Evolutionary conservation across 352 stramenopile species (phyloP).

Genomic region (Phytophthora palmivora): DNA sequence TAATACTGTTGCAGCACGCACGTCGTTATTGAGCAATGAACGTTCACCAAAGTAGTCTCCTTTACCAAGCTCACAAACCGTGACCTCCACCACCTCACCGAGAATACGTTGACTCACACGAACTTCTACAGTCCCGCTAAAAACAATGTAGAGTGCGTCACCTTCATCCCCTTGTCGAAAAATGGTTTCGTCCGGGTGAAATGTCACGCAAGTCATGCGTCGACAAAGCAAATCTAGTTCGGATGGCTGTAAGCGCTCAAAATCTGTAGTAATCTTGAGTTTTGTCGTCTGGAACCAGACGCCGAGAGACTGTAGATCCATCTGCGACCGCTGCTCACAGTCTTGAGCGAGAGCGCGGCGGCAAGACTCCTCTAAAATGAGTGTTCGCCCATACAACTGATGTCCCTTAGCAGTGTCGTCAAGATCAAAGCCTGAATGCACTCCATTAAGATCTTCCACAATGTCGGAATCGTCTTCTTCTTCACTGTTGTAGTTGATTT

Average conservation of each 20-base stretch:
- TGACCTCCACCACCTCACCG: conserved; percentile 72
- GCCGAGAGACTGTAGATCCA: conserved; percentile 67
- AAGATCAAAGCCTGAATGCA: conserved; percentile 59
- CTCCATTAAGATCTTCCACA: conserved; percentile 36
- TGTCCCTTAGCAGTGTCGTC: conserved; percentile 30
- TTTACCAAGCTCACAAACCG: conserved; percentile 66
- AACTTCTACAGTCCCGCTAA: conserved; percentile 66
- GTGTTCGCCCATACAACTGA: conserved; percentile 62
- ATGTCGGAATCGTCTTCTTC: conserved; percentile 24
- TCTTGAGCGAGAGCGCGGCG: conserved; percentile 57
- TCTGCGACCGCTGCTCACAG: conserved; percentile 61
- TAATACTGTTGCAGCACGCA: conserved; percentile 65
- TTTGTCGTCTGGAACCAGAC: conserved; percentile 83
- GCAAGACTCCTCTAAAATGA: conserved; percentile 76
- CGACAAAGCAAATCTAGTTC: conserved; percentile 73
- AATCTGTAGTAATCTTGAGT: conserved; percentile 78
- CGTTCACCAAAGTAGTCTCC: conserved; percentile 82
- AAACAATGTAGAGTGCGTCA: conserved; percentile 79
- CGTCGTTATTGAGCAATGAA: conserved; percentile 65
- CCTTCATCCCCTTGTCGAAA: conserved; percentile 77
- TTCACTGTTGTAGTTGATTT: conserved; percentile 16
- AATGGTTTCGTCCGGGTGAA: conserved; percentile 60
- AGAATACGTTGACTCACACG: conserved; percentile 66
- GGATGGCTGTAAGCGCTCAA: conserved; percentile 60
- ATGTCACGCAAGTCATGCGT: conserved; percentile 58